Evolutionary conservation across 306 rosid genomes (phyloP), one percentile per base, ranked within the genome.

Genomic region (Quillaja saponaria): DNA sequence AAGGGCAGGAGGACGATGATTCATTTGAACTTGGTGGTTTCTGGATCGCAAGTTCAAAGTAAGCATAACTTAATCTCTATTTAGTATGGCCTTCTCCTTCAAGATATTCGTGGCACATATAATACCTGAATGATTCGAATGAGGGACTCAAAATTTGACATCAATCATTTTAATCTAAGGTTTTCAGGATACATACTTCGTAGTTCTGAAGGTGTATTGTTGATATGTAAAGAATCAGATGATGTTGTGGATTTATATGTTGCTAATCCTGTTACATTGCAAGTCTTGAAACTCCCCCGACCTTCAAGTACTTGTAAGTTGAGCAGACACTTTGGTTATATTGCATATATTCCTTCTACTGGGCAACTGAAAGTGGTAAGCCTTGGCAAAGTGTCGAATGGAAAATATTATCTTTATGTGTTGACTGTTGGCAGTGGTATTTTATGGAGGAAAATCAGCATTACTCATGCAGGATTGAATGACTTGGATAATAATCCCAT

Each of bases 141-240:
- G 11, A 65, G 18, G 10, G 54, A 54, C 17, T 65, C 17, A 62
- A 6, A 65, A 41, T 13, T 53, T 3, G 5, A 16, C 28, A 45
- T 14, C 6, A 41, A 37, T 6, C n/a, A 65, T 65, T 11, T 41
- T 0, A 16, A 12, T 18, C 10, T 34, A 41, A 65, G 15, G 0
- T 53, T 64, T 31, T 62, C 52, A 7, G 71, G 71, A 13, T 40
- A 54, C 12, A 53, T 65, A 10, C 41, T 42, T 40, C 61, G 71
- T n/a, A 65, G 53, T 65, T 28, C 71, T 14, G 45, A 65, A 52
- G 71, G 71, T 3, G 53, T 53, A 2, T 53, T 65, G 19, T 52
- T 65, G 61, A 40, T 53, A 33, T 52, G 54, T 6, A 54, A 3
- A 33, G 16, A 6, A 40, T 9, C 67, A 15, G 40, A n/a, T 31